Percentiles rank a stretch among this genome's conserved stretches.
Conservation (phyloP, 176 grass and related monocot species). For the Cenchrus americanus region DNA sequence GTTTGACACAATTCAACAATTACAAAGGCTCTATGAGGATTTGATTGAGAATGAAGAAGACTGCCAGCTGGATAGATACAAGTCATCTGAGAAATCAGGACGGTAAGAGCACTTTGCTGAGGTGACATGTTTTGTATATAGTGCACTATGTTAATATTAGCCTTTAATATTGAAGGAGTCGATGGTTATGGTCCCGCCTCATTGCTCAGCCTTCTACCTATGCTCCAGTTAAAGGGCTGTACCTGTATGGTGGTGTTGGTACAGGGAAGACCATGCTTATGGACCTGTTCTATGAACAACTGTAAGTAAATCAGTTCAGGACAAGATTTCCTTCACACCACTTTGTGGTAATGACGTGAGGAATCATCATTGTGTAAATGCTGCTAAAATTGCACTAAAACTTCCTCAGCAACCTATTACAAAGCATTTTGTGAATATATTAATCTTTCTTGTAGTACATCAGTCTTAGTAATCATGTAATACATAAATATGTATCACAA, state of each 20-base stretch:
- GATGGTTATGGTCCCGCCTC: conserved; percentile 90
- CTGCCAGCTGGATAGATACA: conserved; percentile 81
- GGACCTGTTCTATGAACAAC: conserved; percentile 84
- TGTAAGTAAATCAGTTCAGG: conserved; percentile 58
- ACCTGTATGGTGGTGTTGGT: conserved; percentile 88
- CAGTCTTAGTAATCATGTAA: not conserved
- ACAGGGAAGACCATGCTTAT: conserved; percentile 97
- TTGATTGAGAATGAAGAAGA: conserved; percentile 68
- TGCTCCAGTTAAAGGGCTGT: conserved; percentile 74
- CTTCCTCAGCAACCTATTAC: not conserved
- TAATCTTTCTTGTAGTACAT: not conserved
- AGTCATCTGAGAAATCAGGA: conserved; percentile 75
- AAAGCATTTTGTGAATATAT: conserved; percentile 17
- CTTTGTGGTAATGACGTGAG: conserved; percentile 8
- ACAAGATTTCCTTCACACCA: not conserved
- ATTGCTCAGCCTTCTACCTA: conserved; percentile 63
- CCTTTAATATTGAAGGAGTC: conserved; percentile 59
- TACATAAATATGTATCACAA: not conserved
- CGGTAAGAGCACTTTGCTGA: conserved; percentile 42
- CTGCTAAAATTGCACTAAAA: not conserved
- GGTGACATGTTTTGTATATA: conserved; percentile 30
- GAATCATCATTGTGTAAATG: not conserved
- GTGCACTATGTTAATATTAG: conserved; percentile 29
- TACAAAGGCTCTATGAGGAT: conserved; percentile 83
- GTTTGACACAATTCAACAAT: conserved; percentile 74